Percentiles rank a stretch among this genome's conserved stretches.
Evolutionary conservation across 2,329 filamentous ascomycete genomes (phyloP).

Genomic region (Xylariaceae sp.): DNA sequence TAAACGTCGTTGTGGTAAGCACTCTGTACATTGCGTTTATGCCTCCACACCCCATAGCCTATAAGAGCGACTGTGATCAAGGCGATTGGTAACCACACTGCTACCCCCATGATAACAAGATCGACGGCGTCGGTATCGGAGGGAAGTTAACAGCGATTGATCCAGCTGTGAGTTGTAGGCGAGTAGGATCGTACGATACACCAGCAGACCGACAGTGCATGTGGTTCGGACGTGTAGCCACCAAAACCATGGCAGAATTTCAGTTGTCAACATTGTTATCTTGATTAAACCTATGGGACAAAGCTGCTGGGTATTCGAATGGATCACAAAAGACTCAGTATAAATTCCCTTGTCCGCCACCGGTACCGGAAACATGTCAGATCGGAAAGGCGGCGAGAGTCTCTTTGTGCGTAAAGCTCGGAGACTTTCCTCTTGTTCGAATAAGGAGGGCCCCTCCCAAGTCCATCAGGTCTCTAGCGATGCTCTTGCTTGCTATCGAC

Average conservation of each 20-base stretch:
- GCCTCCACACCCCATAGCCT: conserved; percentile 3
- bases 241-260: background rate
- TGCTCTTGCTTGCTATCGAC: background rate
- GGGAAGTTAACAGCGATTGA: background rate
- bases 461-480: background rate
- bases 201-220: too few species aligned
- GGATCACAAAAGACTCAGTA: background rate
- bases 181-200: background rate
- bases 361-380: background rate
- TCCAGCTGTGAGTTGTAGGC: background rate
- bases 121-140: background rate
- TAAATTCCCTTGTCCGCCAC: background rate
- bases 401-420: background rate
- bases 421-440: background rate
- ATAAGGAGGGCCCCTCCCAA: background rate
- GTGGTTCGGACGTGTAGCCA: background rate
- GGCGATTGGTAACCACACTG: conserved; percentile 3
- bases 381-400: background rate
- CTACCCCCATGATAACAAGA: background rate
- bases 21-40: conserved; percentile 6
- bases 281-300: too few species aligned
- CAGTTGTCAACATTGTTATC: too few species aligned
- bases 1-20: background rate
- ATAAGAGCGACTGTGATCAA: background rate
- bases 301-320: too few species aligned